phyloP scores from a whole-genome alignment of 495 filamentous ascomycete genomes.

The Talaromyces proteolyticus region DNA sequence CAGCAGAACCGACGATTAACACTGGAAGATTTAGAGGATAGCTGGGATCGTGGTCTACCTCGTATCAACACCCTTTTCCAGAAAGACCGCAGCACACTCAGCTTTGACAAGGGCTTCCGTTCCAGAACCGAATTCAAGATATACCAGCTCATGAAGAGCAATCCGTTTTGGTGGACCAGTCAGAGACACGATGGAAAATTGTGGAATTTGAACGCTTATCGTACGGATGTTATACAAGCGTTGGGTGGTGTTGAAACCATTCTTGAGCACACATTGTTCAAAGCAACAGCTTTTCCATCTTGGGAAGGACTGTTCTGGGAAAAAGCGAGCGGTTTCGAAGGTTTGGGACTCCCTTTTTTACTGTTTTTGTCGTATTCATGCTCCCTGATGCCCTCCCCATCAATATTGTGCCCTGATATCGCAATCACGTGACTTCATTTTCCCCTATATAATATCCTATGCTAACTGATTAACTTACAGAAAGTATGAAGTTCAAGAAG shows the following conservation, averaged over 20 bases:
- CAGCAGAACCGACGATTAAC: slow-evolving; percentile 95
- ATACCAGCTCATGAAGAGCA: slow-evolving; percentile 99
- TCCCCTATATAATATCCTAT: neutral
- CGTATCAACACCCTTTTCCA: slow-evolving; percentile 99
- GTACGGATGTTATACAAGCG: slow-evolving; percentile 97
- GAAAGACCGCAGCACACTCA: slow-evolving; percentile 95
- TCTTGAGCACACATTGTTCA: slow-evolving; percentile 96
- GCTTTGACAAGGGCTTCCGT: slow-evolving; percentile 98
- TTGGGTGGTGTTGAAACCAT: slow-evolving; percentile 99
- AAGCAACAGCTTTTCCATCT: slow-evolving; percentile 95
- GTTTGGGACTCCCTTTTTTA: neutral
- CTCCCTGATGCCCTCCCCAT: neutral
- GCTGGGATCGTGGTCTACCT: slow-evolving; percentile 96
- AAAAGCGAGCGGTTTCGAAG: slow-evolving; percentile 49
- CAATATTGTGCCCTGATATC: neutral
- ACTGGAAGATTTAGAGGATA: slow-evolving; percentile 95
- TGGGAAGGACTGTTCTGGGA: slow-evolving; percentile 99
- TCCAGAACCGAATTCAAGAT: slow-evolving; percentile 95
- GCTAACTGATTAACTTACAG: neutral
- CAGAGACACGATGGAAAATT: slow-evolving; percentile 97
- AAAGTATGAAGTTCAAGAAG: slow-evolving; percentile 95
- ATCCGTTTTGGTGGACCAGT: slow-evolving; percentile 99
- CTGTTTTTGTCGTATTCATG: neutral
- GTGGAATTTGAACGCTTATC: slow-evolving; percentile 97
- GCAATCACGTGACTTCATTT: neutral